Base-by-base conservation (phyloP, 129 eudicot genomes). In the Lonicera japonica region DNA sequence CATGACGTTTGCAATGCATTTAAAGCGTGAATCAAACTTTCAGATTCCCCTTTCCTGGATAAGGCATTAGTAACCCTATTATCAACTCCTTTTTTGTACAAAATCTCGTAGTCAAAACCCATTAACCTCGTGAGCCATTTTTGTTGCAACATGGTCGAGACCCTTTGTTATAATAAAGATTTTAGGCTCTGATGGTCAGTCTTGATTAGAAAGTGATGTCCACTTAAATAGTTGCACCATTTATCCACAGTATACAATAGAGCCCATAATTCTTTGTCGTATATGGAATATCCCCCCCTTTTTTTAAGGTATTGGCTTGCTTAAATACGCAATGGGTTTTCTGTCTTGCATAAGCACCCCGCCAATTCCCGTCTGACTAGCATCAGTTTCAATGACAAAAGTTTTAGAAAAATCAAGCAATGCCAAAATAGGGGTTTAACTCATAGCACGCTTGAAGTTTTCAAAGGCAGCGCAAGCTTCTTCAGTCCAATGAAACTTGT, bases 161-260 rank as follows among this genome's bases (percentile, higher is more conserved):
- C 29, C 14, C 12, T 54, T 14, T 54, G 59, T 21, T 54, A 8
- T 22, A 54, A 21, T 0, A 56, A 1, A 11, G 0, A 21, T 38
- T 56, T 56, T 11, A 56, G 60, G 38, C 60, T 56, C 8, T 54
- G 59, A 7, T 54, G 25, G 19, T 54, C 59, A 19, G 29, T 54
- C 8, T 29, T 29, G 36, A 29, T 29, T 2, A 29, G 2, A 29
- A 29, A 29, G 6, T 54, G 59, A 1, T 54, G 4, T 10, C 59
- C 59, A 9, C 1, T 5, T 4, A 54, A 20, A 6, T 54, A 54
- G 1, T 25, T 9, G 1, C 25, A 18, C 59, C 59, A 54, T 20
- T 54, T 54, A 1, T 18, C 10, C 1, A 54, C 25, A 12, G 59
- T 25, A 20, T 17, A 2, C 0, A 54, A 18, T 16, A 54, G 6